Base-by-base conservation (phyloP, 768 basidiomycete genomes). In the Lentinus tigrinus region DNA sequence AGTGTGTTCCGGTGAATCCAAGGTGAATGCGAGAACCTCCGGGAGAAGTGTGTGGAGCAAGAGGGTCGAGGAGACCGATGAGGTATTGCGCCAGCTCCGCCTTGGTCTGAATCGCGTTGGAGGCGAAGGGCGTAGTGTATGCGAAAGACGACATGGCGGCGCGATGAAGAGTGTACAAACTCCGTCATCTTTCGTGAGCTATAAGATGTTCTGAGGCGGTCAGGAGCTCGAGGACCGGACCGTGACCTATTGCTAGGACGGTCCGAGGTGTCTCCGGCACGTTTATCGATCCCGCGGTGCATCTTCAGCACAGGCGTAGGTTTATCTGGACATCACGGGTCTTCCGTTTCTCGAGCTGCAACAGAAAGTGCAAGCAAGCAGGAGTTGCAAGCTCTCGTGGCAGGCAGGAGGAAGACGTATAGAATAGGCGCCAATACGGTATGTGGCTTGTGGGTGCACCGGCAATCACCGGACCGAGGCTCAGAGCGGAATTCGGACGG, bases 11-110 rank as follows among this genome's bases (percentile, higher is more conserved):
- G 28, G 84, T 80, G 75, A 83, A 77, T 4, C 87, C 87, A 3
- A 90, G 75, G 59, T 86, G 85, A 59, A 91, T 79, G 39, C 87
- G 79, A 13, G 89, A 83, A 14, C 89, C 88, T 52, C 88, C 87
- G 0, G 85, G 82, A 13, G 88, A 89, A 0, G 89, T 92, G 65
- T 88, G 85, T 1, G 80, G 67, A 0, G 78, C 85, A 19, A 91
- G 77, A 1, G 88, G 84, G 66, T 89, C 83, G 28, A 92, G 82
- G 19, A 90, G 75, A 58, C 73, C 77, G 47, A 73, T 72, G 28
- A 88, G 78, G 60, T 85, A 89, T 34, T 67, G 63, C 3, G 77
- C 72, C 10, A 90, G 78, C 63, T 91, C 87, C 2, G 75, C 75
- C 60, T 80, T 82, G 6, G 87, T 87, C 64, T 77, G 63, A 57